These are phyloP conservation scores for Balamuthia mandrillaris DNA, from an alignment of 208 protist species.

Conservation along the genomic window DNA sequence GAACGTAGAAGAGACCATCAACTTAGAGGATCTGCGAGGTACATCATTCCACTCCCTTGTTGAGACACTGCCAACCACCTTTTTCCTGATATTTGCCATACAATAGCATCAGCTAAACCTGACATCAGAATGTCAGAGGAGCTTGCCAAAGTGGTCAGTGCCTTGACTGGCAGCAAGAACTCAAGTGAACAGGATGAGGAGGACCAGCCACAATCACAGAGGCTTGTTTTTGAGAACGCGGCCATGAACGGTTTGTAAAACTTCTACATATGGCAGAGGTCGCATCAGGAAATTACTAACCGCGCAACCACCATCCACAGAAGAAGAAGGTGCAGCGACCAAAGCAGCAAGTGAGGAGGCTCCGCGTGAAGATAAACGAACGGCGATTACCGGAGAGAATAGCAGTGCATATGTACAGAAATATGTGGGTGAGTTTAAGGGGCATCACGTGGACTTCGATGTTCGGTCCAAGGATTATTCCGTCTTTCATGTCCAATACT, in stretches of 20 bases:
- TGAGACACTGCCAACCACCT: neutral
- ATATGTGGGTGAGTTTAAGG: slow-evolving; percentile 24
- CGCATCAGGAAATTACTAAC: neutral
- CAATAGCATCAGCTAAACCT: too few relatives aligned
- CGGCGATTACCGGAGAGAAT: neutral
- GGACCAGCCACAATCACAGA: too few relatives aligned
- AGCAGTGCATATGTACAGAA: neutral
- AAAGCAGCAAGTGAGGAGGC: neutral
- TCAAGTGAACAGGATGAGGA: too few relatives aligned
- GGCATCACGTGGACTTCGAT: slow-evolving; percentile 54
- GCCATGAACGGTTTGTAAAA: slow-evolving; percentile 38
- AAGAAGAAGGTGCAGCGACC: neutral
- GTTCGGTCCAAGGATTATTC: slow-evolving; percentile 38
- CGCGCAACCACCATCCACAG: neutral
- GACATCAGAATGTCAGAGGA: too few relatives aligned
- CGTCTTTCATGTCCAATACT: slow-evolving; percentile 55
- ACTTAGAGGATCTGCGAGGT: neutral
- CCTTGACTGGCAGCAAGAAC: too few relatives aligned
- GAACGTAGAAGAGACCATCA: neutral
- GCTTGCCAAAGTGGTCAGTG: too few relatives aligned
- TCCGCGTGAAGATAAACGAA: neutral
- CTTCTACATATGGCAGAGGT: slow-evolving; percentile 8
- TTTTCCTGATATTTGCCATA: too few relatives aligned
- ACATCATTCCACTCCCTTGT: neutral
- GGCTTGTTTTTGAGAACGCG: slow-evolving; percentile 26